These are phyloP conservation scores for Schizophyllum amplum DNA, from an alignment of 1,284 basidiomycete species.

Conservation along the genomic window DNA sequence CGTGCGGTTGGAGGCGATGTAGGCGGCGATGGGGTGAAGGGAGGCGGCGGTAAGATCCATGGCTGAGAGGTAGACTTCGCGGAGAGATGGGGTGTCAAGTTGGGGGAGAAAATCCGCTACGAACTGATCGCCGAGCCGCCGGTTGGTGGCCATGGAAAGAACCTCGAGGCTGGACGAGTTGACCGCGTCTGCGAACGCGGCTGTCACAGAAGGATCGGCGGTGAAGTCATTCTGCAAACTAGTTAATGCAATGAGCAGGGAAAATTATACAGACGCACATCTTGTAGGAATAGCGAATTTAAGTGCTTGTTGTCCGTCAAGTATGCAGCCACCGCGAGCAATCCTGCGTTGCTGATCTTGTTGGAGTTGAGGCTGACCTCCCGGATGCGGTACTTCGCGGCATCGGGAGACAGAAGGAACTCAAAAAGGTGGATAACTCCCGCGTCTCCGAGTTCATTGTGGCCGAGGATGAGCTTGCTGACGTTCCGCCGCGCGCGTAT, in stretches of 20 bases:
- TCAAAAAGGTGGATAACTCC: constrained; percentile 49
- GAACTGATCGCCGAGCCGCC: constrained; percentile 39
- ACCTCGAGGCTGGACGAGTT: constrained; percentile 39
- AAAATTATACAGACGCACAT: constrained; percentile 31
- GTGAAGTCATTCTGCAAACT: constrained; percentile 35
- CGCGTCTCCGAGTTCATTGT: constrained; percentile 51
- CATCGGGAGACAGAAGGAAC: constrained; percentile 42
- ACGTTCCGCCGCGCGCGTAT: not conserved
- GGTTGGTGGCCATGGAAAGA: constrained; percentile 38
- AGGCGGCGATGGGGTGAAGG: constrained; percentile 36
- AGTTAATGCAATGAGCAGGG: not conserved
- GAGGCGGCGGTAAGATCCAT: constrained; percentile 40
- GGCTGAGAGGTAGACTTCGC: constrained; percentile 47
- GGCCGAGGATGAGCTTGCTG: constrained; percentile 36
- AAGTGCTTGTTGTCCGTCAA: constrained; percentile 38
- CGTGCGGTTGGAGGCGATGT: constrained; percentile 46
- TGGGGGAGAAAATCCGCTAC: constrained; percentile 38
- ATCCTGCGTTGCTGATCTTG: constrained; percentile 43
- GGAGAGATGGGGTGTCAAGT: constrained; percentile 38
- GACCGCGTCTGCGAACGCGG: constrained; percentile 34
- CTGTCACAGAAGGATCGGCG: constrained; percentile 25
- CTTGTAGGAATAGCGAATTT: constrained; percentile 42
- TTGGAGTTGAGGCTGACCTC: constrained; percentile 54
- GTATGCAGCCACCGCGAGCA: constrained; percentile 45
- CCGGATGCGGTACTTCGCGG: constrained; percentile 36